phyloP scores from a whole-genome alignment of 441 rosid genomes.

The Lepidium campestre region DNA sequence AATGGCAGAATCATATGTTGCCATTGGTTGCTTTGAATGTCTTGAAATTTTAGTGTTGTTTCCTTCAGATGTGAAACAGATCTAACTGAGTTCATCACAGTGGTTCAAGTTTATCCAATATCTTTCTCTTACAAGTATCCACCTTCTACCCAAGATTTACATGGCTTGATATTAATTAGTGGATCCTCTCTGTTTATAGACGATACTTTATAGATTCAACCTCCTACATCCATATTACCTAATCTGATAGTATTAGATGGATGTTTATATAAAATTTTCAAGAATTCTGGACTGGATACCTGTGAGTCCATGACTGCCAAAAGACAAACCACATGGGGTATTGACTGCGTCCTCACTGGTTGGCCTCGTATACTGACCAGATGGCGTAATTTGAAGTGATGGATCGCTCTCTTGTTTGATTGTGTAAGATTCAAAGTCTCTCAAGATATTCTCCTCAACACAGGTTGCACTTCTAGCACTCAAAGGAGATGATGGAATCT shows the following conservation, averaged over 20 bases:
- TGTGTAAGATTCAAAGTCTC: constrained; percentile 46
- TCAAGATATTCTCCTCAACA: constrained; percentile 39
- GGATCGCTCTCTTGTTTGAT: constrained; percentile 42
- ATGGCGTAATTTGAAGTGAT: constrained; percentile 35
- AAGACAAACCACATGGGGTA: constrained; percentile 46
- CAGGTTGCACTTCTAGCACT: constrained; percentile 43
- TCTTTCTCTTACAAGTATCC: background rate
- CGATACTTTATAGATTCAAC: background rate
- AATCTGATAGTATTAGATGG: background rate
- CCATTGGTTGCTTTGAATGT: background rate
- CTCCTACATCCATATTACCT: background rate
- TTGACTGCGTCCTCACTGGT: constrained; percentile 44
- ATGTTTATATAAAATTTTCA: constrained; percentile 5
- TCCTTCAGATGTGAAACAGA: background rate
- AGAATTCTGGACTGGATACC: constrained; percentile 38
- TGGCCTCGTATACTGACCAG: constrained; percentile 39
- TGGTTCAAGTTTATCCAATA: background rate
- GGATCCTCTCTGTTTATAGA: background rate
- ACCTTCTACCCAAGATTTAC: background rate
- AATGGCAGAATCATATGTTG: background rate
- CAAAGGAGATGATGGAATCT: constrained; percentile 39
- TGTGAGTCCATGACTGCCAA: constrained; percentile 73
- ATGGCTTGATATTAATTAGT: background rate
- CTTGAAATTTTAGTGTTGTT: background rate
- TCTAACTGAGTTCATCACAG: background rate